phyloP scores from a whole-genome alignment of 2,329 filamentous ascomycete genomes.

The Biscogniauxia mediterranea region DNA sequence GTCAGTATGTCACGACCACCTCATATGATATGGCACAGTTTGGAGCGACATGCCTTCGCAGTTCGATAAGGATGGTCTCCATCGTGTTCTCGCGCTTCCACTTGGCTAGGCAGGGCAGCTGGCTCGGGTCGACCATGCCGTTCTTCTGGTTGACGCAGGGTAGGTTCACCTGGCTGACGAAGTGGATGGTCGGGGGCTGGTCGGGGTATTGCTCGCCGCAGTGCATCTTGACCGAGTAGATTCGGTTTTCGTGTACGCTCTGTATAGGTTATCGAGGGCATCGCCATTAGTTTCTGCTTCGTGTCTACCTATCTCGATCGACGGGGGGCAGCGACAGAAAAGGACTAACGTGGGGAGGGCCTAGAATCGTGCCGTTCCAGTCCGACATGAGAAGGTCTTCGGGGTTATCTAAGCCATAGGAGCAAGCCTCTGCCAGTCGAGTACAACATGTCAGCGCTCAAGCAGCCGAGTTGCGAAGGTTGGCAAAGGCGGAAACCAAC shows the following conservation, averaged over 20 bases:
- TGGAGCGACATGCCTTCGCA: slow-evolving; percentile 61
- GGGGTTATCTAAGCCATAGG: slow-evolving; percentile 89
- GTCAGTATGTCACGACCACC: slow-evolving; percentile 11
- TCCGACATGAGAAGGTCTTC: slow-evolving; percentile 96
- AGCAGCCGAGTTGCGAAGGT: neutral
- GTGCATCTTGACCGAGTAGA: slow-evolving; percentile 97
- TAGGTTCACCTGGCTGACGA: slow-evolving; percentile 93
- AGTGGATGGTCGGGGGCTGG: slow-evolving; percentile 82
- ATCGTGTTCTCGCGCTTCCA: slow-evolving; percentile 95
- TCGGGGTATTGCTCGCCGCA: slow-evolving; percentile 90
- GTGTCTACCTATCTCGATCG: neutral
- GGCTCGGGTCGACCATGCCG: slow-evolving; percentile 80
- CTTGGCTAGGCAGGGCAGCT: slow-evolving; percentile 79
- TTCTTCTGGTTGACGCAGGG: slow-evolving; percentile 82
- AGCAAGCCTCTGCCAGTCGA: slow-evolving; percentile 74
- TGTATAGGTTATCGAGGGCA: slow-evolving; percentile 37
- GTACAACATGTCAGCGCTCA: slow-evolving; percentile 1
- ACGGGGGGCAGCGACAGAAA: neutral
- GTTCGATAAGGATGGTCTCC: slow-evolving; percentile 87
- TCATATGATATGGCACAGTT: no score
- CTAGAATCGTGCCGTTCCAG: slow-evolving; percentile 98
- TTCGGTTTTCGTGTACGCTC: slow-evolving; percentile 97
- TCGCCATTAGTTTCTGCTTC: slow-evolving; percentile 1
- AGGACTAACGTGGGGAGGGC: slow-evolving; percentile 82
- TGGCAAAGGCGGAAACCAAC: slow-evolving; percentile 43